Evolutionary conservation across 2,329 filamentous ascomycete species (phyloP), one percentile per base, ranked within the genome.

Genomic region (Talaromyces amestolkiae): DNA sequence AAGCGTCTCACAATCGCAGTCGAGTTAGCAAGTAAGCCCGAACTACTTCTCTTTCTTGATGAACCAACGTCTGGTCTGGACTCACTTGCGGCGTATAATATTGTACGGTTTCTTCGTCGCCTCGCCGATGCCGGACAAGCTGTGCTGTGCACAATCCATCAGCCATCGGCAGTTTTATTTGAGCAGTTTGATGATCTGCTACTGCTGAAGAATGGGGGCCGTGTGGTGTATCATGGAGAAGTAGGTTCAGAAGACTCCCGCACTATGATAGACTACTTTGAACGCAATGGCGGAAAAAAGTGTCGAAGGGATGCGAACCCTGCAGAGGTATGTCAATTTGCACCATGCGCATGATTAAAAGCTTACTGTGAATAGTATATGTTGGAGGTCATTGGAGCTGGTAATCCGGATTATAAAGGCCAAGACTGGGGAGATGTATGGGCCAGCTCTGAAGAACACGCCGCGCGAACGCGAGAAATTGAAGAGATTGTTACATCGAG

Each of bases 101-200:
- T 89, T 67, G 81, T 87, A 2, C 82, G 85, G 0, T 87, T 89
- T 68, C 76, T 89, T 8, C 82, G 85, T 3, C 87, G 87, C 70
- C 79, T 89, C 1, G 85, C 87, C 1, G 84, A 86, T n/a, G 90
- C 90, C 2, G 93, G 92, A 1, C 93, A 96, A 74, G 92, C 92
- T 10, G 92, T 96, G 70, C 84, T 96, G 3, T 96, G 92, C 79
- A 96, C 93, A 0, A 96, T 96, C 68, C 93, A 96, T 76, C 93
- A 96, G 75, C 92, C 93, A 1, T 94, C 93, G 69, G 91, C 91
- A 17, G 88, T 91, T 0, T 83, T 96, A 0, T 96, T 97, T 70
- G 91, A 95, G 76, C 90, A 93, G 76, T 97, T 96, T 69, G 92
- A 96, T 74, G 86, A 92, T 13, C 84, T 97, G 1, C 81, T 96